phyloP scores from a whole-genome alignment of 192 early-diverging fungal species.

The Backusella tarrabulga region DNA sequence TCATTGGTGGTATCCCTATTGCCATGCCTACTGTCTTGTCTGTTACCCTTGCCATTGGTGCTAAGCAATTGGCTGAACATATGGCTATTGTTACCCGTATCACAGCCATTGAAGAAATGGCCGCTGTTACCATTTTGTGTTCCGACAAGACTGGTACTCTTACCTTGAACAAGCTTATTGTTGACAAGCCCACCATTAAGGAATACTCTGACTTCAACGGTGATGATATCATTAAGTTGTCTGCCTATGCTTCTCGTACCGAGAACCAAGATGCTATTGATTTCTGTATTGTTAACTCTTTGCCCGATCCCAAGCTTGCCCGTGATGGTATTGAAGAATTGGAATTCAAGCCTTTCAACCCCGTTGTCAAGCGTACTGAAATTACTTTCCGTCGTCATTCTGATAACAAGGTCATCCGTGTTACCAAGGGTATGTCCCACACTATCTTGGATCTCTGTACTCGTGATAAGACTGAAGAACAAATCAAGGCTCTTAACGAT shows the following conservation, averaged over 20 bases:
- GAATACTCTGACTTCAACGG: slow-evolving; percentile 61
- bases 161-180: slow-evolving; percentile 79
- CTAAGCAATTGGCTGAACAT: slow-evolving; percentile 57
- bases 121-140: slow-evolving; percentile 78
- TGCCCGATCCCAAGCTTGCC: slow-evolving; percentile 52
- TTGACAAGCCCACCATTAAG: slow-evolving; percentile 65
- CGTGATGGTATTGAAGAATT: slow-evolving; percentile 66
- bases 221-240: slow-evolving; percentile 61
- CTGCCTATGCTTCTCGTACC: slow-evolving; percentile 72
- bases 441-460: slow-evolving; percentile 70
- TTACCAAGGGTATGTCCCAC: slow-evolving; percentile 74
- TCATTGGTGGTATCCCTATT: slow-evolving; percentile 80
- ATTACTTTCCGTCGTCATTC: slow-evolving; percentile 65
- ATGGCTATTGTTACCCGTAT: slow-evolving; percentile 79
- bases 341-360: slow-evolving; percentile 73
- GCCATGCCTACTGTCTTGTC: slow-evolving; percentile 77
- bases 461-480: slow-evolving; percentile 62
- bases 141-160: slow-evolving; percentile 96
- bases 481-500: slow-evolving; percentile 41
- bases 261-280: slow-evolving; percentile 82
- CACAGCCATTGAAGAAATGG: slow-evolving; percentile 75
- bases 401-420: slow-evolving; percentile 61
- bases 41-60: slow-evolving; percentile 58
- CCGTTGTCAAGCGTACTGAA: slow-evolving; percentile 75
- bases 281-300: slow-evolving; percentile 67